These are phyloP conservation scores for Beauveria sp. DNA, from an alignment of 2,329 filamentous ascomycete species.

Conservation along the genomic window DNA sequence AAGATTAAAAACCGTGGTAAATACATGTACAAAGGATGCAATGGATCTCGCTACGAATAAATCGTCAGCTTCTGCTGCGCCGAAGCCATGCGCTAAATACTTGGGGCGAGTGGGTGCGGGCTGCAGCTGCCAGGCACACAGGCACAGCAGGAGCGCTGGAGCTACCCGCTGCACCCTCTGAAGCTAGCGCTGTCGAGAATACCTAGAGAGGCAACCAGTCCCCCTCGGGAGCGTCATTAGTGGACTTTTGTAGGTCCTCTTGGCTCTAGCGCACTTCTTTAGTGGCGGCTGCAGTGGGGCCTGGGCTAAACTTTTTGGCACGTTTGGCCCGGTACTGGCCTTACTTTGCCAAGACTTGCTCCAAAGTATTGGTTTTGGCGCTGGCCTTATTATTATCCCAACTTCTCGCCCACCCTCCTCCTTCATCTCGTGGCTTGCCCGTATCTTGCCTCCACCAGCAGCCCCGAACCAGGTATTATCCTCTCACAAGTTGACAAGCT, in stretches of 20 bases:
- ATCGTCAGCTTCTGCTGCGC: neutral
- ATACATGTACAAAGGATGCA: too few species aligned
- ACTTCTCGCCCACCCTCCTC: neutral
- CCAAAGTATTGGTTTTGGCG: neutral
- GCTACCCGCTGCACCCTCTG: neutral
- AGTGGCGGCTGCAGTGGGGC: neutral
- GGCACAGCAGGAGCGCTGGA: neutral
- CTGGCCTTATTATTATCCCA: neutral
- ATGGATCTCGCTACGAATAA: neutral
- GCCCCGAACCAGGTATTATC: neutral
- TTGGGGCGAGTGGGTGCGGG: neutral
- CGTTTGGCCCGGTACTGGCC: too few species aligned
- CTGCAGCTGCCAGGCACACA: constrained; percentile 4
- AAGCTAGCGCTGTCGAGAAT: neutral
- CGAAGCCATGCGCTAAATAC: neutral
- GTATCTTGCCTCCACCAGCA: neutral
- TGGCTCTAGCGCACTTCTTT: neutral
- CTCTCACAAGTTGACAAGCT: neutral
- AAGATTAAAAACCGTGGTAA: too few species aligned
- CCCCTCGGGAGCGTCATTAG: neutral
- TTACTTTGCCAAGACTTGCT: neutral
- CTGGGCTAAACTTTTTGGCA: neutral
- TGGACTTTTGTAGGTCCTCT: neutral
- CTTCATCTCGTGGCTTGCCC: constrained; percentile 1
- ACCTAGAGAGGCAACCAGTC: constrained; percentile 2